Percentiles rank a stretch among this genome's conserved stretches.
Evolutionary conservation across 1,284 basidiomycete species (phyloP).

Genomic region (Bothia castanella): DNA sequence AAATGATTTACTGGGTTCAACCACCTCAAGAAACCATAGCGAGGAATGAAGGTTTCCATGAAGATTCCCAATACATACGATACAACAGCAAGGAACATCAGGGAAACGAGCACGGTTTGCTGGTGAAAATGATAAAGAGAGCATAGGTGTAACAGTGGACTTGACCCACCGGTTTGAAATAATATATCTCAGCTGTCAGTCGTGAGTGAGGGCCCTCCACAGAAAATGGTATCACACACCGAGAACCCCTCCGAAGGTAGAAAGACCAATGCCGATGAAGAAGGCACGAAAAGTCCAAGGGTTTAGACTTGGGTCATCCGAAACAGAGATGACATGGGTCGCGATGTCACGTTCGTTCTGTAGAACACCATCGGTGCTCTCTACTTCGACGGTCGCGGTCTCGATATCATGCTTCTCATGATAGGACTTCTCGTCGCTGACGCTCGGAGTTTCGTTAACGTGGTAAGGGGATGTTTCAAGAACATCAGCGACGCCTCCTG

Average conservation of each 20-base stretch:
- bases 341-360: slow-evolving; percentile 45
- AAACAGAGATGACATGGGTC: slow-evolving; percentile 49
- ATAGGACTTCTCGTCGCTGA: slow-evolving; percentile 34
- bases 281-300: slow-evolving; percentile 57
- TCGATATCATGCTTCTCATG: slow-evolving; percentile 36
- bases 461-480: background rate
- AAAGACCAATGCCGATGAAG: slow-evolving; percentile 58
- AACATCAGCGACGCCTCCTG: slow-evolving; percentile 6
- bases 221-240: slow-evolving; percentile 17
- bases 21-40: slow-evolving; percentile 44
- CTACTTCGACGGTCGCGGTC: slow-evolving; percentile 21
- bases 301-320: slow-evolving; percentile 54
- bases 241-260: slow-evolving; percentile 56
- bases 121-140: slow-evolving; percentile 4
- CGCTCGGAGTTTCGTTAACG: slow-evolving; percentile 7
- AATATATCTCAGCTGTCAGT: slow-evolving; percentile 49
- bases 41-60: slow-evolving; percentile 46
- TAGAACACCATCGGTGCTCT: slow-evolving; percentile 33
- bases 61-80: slow-evolving; percentile 40
- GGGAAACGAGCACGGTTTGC: slow-evolving; percentile 51
- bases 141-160: background rate
- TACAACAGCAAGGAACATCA: slow-evolving; percentile 49
- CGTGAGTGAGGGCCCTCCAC: background rate
- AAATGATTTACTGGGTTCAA: slow-evolving; percentile 49
- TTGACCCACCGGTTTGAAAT: slow-evolving; percentile 51